Conservation (phyloP, 805 yeast species). For the Jamesozyma gamospora region DNA sequence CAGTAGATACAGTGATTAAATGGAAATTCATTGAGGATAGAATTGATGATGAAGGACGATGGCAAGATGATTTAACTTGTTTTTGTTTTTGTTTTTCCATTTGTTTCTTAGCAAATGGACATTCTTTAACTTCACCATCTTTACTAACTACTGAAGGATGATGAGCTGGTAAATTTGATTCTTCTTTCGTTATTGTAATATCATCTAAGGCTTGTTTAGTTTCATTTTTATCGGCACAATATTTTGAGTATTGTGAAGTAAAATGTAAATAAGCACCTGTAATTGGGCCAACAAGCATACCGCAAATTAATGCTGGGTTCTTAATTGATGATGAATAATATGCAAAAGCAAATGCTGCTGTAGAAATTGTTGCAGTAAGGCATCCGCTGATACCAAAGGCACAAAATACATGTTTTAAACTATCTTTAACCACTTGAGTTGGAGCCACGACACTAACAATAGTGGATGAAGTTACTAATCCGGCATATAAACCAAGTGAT, state of each 20-base stretch:
- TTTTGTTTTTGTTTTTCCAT: not conserved
- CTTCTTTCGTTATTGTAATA: not conserved
- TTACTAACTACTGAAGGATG: conserved; percentile 8
- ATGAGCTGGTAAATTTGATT: conserved; percentile 6
- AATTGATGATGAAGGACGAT: not conserved
- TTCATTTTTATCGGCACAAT: not conserved
- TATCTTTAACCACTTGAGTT: conserved; percentile 10
- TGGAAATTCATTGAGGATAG: conserved; percentile 4
- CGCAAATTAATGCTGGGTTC: conserved; percentile 4
- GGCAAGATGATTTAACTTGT: too few relatives aligned
- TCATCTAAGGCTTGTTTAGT: not conserved
- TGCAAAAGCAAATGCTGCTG: conserved; percentile 37
- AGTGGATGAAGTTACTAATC: conserved; percentile 32
- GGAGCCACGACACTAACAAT: conserved; percentile 26
- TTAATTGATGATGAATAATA: conserved; percentile 1
- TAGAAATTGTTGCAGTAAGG: conserved; percentile 38
- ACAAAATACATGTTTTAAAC: conserved; percentile 13
- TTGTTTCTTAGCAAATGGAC: conserved; percentile 8
- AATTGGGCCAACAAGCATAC: conserved; percentile 8
- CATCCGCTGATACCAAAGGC: conserved; percentile 16
- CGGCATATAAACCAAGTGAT: conserved; percentile 56
- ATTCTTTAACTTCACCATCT: conserved; percentile 7
- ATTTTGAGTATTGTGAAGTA: not conserved
- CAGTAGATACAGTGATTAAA: conserved; percentile 3
- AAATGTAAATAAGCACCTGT: conserved; percentile 7